Evolutionary conservation across 345 rosid species (phyloP).

Genomic region (Populus euphratica): DNA sequence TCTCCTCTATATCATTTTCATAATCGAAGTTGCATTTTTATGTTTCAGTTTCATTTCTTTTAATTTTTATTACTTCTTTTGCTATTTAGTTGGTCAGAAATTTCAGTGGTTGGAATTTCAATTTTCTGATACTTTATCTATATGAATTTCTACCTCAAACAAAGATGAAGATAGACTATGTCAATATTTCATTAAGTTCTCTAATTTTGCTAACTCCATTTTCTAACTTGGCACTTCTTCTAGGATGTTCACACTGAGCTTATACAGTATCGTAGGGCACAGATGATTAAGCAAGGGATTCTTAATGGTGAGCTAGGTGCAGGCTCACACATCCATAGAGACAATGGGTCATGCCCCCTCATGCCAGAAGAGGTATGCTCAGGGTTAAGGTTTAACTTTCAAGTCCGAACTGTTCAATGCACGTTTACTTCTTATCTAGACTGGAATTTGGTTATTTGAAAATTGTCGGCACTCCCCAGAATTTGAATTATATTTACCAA

Average conservation of each 20-base stretch:
- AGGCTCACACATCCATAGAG: constrained; percentile 67
- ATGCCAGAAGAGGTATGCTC: constrained; percentile 90
- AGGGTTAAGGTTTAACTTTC: constrained; percentile 6
- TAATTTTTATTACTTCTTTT: background rate
- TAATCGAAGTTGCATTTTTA: background rate
- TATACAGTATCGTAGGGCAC: constrained; percentile 80
- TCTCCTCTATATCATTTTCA: constrained; percentile 13
- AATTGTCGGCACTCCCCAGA: background rate
- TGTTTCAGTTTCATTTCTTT: background rate
- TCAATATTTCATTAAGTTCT: constrained; percentile 12
- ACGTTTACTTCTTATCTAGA: background rate
- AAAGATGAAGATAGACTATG: constrained; percentile 8
- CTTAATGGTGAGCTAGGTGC: constrained; percentile 53
- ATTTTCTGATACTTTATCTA: background rate
- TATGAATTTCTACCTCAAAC: background rate
- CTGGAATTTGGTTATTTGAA: constrained; percentile 11
- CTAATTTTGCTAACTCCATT: constrained; percentile 23
- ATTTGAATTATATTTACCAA: background rate
- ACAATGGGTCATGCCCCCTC: constrained; percentile 87
- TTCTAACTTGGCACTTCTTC: constrained; percentile 22
- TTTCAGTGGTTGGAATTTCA: background rate
- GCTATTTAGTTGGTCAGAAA: background rate
- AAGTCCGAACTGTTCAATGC: constrained; percentile 3
- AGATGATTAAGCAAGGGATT: constrained; percentile 79
- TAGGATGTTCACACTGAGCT: constrained; percentile 97